These are phyloP conservation scores for Evansstolkia leycettana DNA, from an alignment of 495 filamentous ascomycete genomes.

Conservation along the genomic window DNA sequence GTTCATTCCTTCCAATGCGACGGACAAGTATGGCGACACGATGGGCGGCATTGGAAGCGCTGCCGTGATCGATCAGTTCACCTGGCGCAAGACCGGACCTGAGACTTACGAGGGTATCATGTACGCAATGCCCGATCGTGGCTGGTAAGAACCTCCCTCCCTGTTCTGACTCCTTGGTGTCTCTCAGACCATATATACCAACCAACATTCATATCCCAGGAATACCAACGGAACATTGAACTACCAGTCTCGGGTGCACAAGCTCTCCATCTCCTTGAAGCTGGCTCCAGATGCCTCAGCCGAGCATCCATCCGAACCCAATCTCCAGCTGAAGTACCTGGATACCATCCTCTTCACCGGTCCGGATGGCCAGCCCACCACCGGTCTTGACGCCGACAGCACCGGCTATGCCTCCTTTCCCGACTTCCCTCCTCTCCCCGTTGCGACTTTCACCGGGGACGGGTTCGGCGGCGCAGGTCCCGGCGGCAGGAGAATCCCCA, in stretches of 20 bases:
- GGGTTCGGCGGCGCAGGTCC: conserved; percentile 55
- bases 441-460: conserved; percentile 54
- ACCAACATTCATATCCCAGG: conserved; percentile 15
- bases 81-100: conserved; percentile 47
- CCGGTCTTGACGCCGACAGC: conserved; percentile 57
- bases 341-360: conserved; percentile 57
- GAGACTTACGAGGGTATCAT: conserved; percentile 51
- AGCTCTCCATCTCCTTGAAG: conserved; percentile 48
- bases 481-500: conserved; percentile 47
- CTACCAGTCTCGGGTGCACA: conserved; percentile 63
- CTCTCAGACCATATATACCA: background rate
- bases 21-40: conserved; percentile 65
- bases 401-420: conserved; percentile 38
- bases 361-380: conserved; percentile 54
- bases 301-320: conserved; percentile 45
- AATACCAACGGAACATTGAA: conserved; percentile 67
- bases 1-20: conserved; percentile 42
- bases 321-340: conserved; percentile 52
- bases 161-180: conserved; percentile 1
- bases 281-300: conserved; percentile 41
- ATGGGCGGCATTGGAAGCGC: conserved; percentile 57
- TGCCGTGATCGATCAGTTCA: conserved; percentile 46
- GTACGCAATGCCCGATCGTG: conserved; percentile 59
- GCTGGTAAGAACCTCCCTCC: conserved; percentile 52
- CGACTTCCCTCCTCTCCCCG: conserved; percentile 54